These are phyloP conservation scores for Melocanna baccifera DNA, from an alignment of 176 grass and related monocot genomes.

Conservation along the genomic window DNA sequence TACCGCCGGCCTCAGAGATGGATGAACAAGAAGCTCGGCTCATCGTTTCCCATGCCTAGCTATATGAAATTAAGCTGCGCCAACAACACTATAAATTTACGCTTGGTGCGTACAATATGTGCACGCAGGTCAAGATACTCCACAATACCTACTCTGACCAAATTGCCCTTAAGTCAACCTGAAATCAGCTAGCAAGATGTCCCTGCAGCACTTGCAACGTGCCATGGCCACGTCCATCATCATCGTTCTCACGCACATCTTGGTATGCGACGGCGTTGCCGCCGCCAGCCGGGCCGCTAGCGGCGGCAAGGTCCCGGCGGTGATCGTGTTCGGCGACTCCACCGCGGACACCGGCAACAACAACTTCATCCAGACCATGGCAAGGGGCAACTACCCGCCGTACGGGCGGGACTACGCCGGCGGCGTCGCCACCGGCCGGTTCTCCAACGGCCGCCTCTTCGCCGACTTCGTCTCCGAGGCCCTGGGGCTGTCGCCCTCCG, in stretches of 20 bases:
- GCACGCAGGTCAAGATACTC: neutral
- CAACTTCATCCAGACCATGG: constrained; percentile 49
- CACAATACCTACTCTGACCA: neutral
- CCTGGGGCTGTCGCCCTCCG: constrained; percentile 38
- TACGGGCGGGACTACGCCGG: constrained; percentile 64
- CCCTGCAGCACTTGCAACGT: neutral
- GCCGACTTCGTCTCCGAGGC: constrained; percentile 68
- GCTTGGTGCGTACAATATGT: neutral
- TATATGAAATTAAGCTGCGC: neutral
- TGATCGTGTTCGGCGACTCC: constrained; percentile 81
- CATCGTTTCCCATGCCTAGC: neutral
- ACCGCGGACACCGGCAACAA: constrained; percentile 74
- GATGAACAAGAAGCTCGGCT: constrained; percentile 43
- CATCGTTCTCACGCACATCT: neutral
- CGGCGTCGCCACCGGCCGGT: constrained; percentile 56
- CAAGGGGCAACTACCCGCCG: constrained; percentile 53
- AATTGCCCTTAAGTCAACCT: neutral
- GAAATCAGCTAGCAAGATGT: neutral
- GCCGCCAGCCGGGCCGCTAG: neutral
- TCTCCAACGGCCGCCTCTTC: constrained; percentile 69
- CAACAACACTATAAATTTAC: neutral
- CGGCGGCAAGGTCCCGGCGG: constrained; percentile 37
- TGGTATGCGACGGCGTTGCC: neutral
- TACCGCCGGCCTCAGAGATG: neutral
- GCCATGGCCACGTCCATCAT: neutral